Evolutionary conservation across 129 eudicot genomes (phyloP).

Genomic region (Flaveria linearis): DNA sequence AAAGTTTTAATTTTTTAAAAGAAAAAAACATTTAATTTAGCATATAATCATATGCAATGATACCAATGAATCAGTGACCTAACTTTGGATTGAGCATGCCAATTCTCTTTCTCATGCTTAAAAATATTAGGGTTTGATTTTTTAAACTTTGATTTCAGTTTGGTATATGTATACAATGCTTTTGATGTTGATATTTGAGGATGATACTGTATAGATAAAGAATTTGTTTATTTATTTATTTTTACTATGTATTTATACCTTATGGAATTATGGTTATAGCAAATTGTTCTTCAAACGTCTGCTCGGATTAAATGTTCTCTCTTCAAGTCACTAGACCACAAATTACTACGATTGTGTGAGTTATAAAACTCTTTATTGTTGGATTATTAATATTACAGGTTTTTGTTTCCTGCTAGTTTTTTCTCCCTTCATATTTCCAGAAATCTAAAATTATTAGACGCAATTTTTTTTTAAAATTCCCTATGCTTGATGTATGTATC

Average conservation of each 20-base stretch:
- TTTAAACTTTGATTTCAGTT: constrained; percentile 10
- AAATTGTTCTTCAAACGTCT: constrained; percentile 20
- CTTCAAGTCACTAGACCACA: no score
- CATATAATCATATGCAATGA: constrained; percentile 41
- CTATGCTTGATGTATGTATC: no score
- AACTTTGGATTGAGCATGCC: constrained; percentile 55
- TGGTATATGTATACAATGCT: constrained; percentile 24
- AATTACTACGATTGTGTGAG: no score
- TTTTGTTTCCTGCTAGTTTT: no score
- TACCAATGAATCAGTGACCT: constrained; percentile 42
- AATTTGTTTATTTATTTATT: constrained; percentile 21
- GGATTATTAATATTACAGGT: no score
- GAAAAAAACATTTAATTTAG: neutral
- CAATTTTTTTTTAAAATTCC: no score
- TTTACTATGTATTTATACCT: constrained; percentile 19
- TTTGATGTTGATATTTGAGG: constrained; percentile 24
- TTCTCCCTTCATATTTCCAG: no score
- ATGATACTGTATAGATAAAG: constrained; percentile 33
- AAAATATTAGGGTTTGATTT: constrained; percentile 22
- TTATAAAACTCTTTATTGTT: no score
- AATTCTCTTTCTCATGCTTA: constrained; percentile 35
- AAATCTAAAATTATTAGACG: no score
- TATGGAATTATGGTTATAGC: constrained; percentile 9
- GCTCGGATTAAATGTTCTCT: neutral
- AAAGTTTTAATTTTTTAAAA: neutral